Percentiles rank a stretch among this genome's conserved stretches.
Conservation (phyloP, 345 rosid species). For the Citrus australasica region DNA sequence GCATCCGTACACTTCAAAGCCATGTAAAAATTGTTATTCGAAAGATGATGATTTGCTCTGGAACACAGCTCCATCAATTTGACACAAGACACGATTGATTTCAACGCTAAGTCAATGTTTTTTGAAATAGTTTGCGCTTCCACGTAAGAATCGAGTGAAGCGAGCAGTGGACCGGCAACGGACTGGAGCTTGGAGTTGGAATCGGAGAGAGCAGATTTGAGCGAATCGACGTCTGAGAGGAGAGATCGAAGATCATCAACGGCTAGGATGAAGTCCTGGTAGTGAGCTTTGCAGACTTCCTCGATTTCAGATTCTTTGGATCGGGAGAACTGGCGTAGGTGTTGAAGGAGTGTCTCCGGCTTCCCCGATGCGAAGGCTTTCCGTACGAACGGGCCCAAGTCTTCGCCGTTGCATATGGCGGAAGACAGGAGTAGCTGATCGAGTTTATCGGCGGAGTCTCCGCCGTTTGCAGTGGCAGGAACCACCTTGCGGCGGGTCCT, state of each 20-base stretch:
- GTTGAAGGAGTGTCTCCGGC: slow-evolving; percentile 85
- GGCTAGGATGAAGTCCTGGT: slow-evolving; percentile 93
- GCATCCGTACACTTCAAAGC: slow-evolving; percentile 80
- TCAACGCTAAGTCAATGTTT: slow-evolving; percentile 70
- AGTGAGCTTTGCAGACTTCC: slow-evolving; percentile 96
- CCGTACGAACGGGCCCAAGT: slow-evolving; percentile 85
- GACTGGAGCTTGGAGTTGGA: slow-evolving; percentile 85
- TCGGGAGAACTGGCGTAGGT: slow-evolving; percentile 82
- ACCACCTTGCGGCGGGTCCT: slow-evolving; percentile 75
- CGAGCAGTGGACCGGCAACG: slow-evolving; percentile 76
- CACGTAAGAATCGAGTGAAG: slow-evolving; percentile 67
- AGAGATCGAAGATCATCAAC: slow-evolving; percentile 98
- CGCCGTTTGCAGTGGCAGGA: slow-evolving; percentile 45
- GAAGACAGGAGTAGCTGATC: slow-evolving; percentile 84
- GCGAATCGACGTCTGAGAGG: slow-evolving; percentile 91
- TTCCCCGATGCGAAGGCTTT: slow-evolving; percentile 75
- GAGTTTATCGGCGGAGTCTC: slow-evolving; percentile 75
- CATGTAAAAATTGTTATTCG: slow-evolving; percentile 69
- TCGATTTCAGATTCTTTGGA: slow-evolving; percentile 96
- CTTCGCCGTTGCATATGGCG: slow-evolving; percentile 91
- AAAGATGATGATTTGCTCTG: slow-evolving; percentile 68
- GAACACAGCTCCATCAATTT: slow-evolving; percentile 77
- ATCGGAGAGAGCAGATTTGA: slow-evolving; percentile 82
- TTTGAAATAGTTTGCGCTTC: slow-evolving; percentile 69
- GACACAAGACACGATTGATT: slow-evolving; percentile 47